Conservation (phyloP, 176 grass and related monocot genomes). For the Musa itinerans region DNA sequence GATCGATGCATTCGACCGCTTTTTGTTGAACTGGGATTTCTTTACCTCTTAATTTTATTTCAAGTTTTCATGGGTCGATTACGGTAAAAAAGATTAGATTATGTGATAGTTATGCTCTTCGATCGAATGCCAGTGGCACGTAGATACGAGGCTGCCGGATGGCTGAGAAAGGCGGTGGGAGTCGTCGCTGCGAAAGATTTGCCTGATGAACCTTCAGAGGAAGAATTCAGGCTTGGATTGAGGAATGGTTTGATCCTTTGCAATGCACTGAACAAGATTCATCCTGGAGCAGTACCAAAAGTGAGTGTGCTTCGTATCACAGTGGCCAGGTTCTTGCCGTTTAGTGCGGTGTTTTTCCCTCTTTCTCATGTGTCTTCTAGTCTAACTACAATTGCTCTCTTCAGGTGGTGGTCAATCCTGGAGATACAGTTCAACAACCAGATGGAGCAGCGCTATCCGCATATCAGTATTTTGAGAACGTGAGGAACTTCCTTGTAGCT, state of each 20-base stretch:
- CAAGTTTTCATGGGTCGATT: neutral
- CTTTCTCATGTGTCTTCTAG: neutral
- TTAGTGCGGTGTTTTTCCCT: neutral
- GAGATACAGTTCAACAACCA: conserved; percentile 70
- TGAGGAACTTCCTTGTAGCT: conserved; percentile 92
- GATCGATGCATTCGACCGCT: neutral
- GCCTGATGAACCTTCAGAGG: conserved; percentile 86
- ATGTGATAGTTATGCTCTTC: neutral
- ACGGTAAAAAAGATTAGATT: neutral
- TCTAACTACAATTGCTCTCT: neutral
- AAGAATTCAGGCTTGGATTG: conserved; percentile 87
- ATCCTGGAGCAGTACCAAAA: conserved; percentile 84
- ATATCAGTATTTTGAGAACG: conserved; percentile 99
- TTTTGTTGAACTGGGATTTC: neutral
- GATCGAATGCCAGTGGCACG: conserved; percentile 48
- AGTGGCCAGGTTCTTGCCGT: conserved; percentile 24
- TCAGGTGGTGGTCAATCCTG: conserved; percentile 88
- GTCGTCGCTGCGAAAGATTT: conserved; percentile 70
- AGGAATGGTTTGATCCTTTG: conserved; percentile 94
- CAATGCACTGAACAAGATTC: conserved; percentile 87
- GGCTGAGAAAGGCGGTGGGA: conserved; percentile 81
- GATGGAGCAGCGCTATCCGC: conserved; percentile 96
- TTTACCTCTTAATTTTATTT: neutral
- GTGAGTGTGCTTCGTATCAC: conserved; percentile 21
- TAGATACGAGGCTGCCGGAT: conserved; percentile 80